Conservation (phyloP, 2,329 filamentous ascomycete species). For the Curvularia eragrostidis region DNA sequence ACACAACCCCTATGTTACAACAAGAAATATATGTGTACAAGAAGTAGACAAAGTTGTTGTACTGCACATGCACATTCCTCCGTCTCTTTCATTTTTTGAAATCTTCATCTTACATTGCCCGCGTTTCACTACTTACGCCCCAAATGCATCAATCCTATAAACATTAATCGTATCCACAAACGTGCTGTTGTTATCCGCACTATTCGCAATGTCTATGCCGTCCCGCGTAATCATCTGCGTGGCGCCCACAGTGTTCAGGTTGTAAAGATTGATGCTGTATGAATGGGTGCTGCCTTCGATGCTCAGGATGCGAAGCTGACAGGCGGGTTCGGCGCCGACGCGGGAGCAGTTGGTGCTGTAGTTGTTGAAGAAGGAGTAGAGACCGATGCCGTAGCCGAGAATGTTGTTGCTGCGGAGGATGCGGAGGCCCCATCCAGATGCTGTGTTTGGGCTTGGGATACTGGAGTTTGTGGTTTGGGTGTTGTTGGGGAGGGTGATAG, state of each 20-base stretch:
- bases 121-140: neutral
- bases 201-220: conserved; percentile 53
- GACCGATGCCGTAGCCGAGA: conserved; percentile 66
- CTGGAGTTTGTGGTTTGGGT: conserved; percentile 56
- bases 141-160: conserved; percentile 33
- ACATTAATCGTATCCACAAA: conserved; percentile 50
- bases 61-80: neutral
- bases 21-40: neutral
- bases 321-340: conserved; percentile 43
- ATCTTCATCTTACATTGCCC: neutral
- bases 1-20: neutral
- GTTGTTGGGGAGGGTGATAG: neutral
- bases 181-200: conserved; percentile 56
- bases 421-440: conserved; percentile 68
- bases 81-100: neutral
- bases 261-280: conserved; percentile 53
- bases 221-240: conserved; percentile 56
- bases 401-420: conserved; percentile 64
- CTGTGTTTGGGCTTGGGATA: conserved; percentile 38
- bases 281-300: conserved; percentile 51
- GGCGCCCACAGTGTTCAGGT: conserved; percentile 56
- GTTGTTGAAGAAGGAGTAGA: conserved; percentile 74
- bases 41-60: neutral
- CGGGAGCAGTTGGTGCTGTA: conserved; percentile 56
- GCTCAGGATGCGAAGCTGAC: conserved; percentile 59